Evolutionary conservation across 2,329 filamentous ascomycete species (phyloP).

Genomic region (Colletotrichum shisoi): DNA sequence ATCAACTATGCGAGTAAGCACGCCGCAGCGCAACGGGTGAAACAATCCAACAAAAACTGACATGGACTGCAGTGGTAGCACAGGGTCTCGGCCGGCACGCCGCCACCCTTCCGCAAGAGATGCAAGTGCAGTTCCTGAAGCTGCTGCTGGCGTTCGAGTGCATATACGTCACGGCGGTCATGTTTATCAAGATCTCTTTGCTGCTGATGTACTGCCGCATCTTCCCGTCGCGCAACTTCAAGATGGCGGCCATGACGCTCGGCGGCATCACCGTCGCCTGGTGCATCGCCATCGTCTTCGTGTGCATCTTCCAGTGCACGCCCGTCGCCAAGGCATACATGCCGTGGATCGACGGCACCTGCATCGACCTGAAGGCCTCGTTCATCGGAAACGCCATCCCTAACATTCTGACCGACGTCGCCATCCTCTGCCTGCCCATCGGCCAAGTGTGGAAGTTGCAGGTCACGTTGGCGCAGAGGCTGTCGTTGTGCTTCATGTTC

Average conservation of each 20-base stretch:
- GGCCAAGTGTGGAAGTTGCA: slow-evolving; percentile 45
- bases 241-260: slow-evolving; percentile 28
- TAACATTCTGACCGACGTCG: slow-evolving; percentile 52
- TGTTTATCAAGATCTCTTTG: slow-evolving; percentile 37
- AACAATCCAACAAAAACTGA: not conserved
- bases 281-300: slow-evolving; percentile 41
- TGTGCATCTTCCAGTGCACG: slow-evolving; percentile 52
- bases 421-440: slow-evolving; percentile 45
- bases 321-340: slow-evolving; percentile 51
- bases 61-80: slow-evolving; percentile 24
- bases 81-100: slow-evolving; percentile 32
- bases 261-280: slow-evolving; percentile 34
- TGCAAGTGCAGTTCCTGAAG: slow-evolving; percentile 31
- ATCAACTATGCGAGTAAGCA: slow-evolving; percentile 36
- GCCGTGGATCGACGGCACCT: slow-evolving; percentile 47
- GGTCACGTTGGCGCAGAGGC: slow-evolving; percentile 41
- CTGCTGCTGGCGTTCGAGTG: slow-evolving; percentile 33
- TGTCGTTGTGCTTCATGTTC: slow-evolving; percentile 45
- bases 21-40: not conserved
- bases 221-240: slow-evolving; percentile 31
- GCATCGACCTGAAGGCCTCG: slow-evolving; percentile 51
- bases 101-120: slow-evolving; percentile 20
- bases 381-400: slow-evolving; percentile 57
- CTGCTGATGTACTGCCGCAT: slow-evolving; percentile 39
- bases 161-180: slow-evolving; percentile 33